Conservation (phyloP, 2,329 filamentous ascomycete species). For the Cladosporium velox region DNA sequence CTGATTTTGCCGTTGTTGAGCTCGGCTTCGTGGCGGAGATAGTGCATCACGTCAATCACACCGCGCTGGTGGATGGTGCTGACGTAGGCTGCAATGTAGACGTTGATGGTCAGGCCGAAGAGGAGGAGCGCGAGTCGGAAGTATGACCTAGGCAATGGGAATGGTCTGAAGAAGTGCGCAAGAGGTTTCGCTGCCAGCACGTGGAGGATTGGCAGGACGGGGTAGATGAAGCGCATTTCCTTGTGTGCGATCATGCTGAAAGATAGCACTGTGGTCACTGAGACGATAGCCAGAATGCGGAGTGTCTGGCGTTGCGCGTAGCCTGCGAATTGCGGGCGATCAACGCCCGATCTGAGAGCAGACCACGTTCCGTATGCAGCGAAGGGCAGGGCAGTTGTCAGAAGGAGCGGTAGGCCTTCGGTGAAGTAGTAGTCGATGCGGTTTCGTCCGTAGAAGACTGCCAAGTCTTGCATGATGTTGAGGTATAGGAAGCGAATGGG, state of each 20-base stretch:
- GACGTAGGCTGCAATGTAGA: conserved; percentile 71
- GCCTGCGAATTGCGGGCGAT: conserved; percentile 29
- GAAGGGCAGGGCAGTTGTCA: conserved; percentile 82
- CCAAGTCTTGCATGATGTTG: conserved; percentile 84
- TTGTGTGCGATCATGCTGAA: conserved; percentile 89
- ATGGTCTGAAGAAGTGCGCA: conserved; percentile 62
- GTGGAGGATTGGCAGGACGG: conserved; percentile 83
- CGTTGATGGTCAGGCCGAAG: conserved; percentile 63
- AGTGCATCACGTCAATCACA: conserved; percentile 70
- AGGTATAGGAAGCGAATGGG: conserved; percentile 85
- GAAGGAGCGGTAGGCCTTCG: conserved; percentile 83
- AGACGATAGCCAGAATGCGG: conserved; percentile 56
- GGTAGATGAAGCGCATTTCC: conserved; percentile 95
- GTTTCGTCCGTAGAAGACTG: conserved; percentile 90
- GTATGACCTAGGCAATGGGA: conserved; percentile 31
- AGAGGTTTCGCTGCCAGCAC: conserved; percentile 72
- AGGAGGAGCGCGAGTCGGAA: conserved; percentile 55
- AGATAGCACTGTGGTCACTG: conserved; percentile 60
- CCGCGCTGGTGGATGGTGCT: conserved; percentile 79
- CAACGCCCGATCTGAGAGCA: conserved; percentile 34
- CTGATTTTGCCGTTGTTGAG: conserved; percentile 36
- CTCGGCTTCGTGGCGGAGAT: conserved; percentile 74
- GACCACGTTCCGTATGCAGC: conserved; percentile 64
- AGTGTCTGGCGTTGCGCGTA: conserved; percentile 24
- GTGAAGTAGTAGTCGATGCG: conserved; percentile 90